Base-by-base conservation (phyloP, 768 basidiomycete genomes). In the Lactarius pseudohatsudake region DNA sequence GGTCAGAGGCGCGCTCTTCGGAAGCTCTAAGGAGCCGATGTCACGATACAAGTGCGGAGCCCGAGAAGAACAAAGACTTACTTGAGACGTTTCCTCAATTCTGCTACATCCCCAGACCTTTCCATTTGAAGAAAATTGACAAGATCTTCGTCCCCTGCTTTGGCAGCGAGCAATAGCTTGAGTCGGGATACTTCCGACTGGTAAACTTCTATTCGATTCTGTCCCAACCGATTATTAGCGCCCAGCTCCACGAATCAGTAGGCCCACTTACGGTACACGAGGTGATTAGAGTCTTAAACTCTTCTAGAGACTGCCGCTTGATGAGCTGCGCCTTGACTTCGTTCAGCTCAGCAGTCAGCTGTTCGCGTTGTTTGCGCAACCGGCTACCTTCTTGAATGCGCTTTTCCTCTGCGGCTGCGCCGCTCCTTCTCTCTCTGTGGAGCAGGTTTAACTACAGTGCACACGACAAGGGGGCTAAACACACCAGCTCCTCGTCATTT, bases 81-180 rank as follows among this genome's bases (percentile, higher is more conserved):
- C 90, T 73, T 74, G 22, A 91, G 77, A 63, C 82, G 83, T 22
- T 72, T 76, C 73, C 84, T 85, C 47, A 94, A 71, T 58, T 80
- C 75, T 15, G 79, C 76, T 1, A 75, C 72, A 64, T 86, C 82
- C 20, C 85, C 84, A 6, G 81, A 77, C 54, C 83, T 80, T 22
- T 82, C 85, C 55, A 80, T 80, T 61, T 87, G 78, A 69, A 96
- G 82, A 74, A 93, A 92, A 5, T 77, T 77, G 76, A 95, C 81
- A 40, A 94, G 79, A 58, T 93, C 89, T 67, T 86, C 85, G 28
- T 90, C 82, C 7, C 88, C 86, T 1, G 84, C 80, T 32, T 86
- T 77, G 0, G 92, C 92, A 22, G 91, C 94, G n/a, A 96, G 78
- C 36, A 85, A 84, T 18, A 89, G 82, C 75, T 90, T 92, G 69